Conservation (phyloP, 345 rosid species). For the Clarkia xantiana region DNA sequence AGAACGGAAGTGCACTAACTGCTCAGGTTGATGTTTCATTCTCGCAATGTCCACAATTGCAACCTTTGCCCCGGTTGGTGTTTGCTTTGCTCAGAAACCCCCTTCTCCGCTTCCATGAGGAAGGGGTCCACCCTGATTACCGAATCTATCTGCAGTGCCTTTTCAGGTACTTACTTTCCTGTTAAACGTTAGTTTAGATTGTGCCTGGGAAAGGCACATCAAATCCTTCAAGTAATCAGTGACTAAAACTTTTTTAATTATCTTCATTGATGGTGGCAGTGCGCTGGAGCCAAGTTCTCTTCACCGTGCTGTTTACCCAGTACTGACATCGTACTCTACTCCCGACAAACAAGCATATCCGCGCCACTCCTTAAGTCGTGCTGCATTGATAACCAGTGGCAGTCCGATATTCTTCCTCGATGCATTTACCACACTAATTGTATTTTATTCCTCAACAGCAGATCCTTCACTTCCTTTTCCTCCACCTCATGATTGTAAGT, state of each 20-base stretch:
- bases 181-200: too few species aligned
- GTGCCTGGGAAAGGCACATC: too few species aligned
- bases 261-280: slow-evolving; percentile 23
- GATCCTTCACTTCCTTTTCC: slow-evolving; percentile 82
- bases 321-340: slow-evolving; percentile 56
- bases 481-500: slow-evolving; percentile 93
- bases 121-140: slow-evolving; percentile 96
- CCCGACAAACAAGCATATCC: slow-evolving; percentile 86
- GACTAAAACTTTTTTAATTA: background rate
- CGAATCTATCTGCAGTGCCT: slow-evolving; percentile 91
- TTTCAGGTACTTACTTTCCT: slow-evolving; percentile 59
- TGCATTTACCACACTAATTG: slow-evolving; percentile 77
- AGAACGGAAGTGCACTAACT: slow-evolving; percentile 39
- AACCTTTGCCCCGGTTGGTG: slow-evolving; percentile 71
- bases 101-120: slow-evolving; percentile 87
- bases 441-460: slow-evolving; percentile 80
- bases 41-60: slow-evolving; percentile 85
- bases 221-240: too few species aligned
- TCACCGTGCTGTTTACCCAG: slow-evolving; percentile 74
- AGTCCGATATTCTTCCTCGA: slow-evolving; percentile 96
- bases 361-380: slow-evolving; percentile 83
- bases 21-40: slow-evolving; percentile 74
- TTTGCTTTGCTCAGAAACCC: slow-evolving; percentile 93
- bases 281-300: slow-evolving; percentile 85
- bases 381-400: slow-evolving; percentile 78